Evolutionary conservation across 805 yeast species (phyloP).

Genomic region (Teunomyces gatunensis): DNA sequence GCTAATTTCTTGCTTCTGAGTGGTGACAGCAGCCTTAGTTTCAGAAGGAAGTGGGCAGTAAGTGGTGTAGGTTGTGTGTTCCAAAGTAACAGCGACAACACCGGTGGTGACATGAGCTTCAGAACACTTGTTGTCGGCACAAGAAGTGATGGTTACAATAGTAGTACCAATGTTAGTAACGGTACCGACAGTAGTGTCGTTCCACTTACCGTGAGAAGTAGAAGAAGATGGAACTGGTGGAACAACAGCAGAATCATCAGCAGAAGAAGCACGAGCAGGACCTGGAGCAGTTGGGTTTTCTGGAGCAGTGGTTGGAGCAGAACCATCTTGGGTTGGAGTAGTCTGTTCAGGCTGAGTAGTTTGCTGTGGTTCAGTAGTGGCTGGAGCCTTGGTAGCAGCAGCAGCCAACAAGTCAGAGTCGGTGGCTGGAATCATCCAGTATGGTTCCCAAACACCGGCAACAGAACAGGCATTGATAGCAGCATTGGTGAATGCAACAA

Average conservation of each 20-base stretch:
- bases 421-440: slow-evolving; percentile 27
- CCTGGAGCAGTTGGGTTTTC: not conserved
- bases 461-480: slow-evolving; percentile 33
- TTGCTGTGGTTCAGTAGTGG: slow-evolving; percentile 10
- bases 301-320: not conserved
- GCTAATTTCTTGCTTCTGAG: not conserved
- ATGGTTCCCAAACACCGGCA: slow-evolving; percentile 36
- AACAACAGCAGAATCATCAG: not conserved
- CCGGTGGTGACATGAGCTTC: slow-evolving; percentile 29
- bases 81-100: slow-evolving; percentile 33
- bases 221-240: slow-evolving; percentile 4
- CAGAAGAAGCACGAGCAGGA: not conserved
- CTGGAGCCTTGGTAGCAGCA: slow-evolving; percentile 18
- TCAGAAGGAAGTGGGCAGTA: slow-evolving; percentile 28
- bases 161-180: slow-evolving; percentile 20
- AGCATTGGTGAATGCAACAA: slow-evolving; percentile 24
- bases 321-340: slow-evolving; percentile 3
- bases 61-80: slow-evolving; percentile 31
- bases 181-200: slow-evolving; percentile 10
- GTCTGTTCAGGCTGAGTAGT: not conserved
- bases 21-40: slow-evolving; percentile 1
- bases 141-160: slow-evolving; percentile 32
- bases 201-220: slow-evolving; percentile 18
- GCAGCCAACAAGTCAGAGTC: slow-evolving; percentile 21
- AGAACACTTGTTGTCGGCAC: slow-evolving; percentile 28